A percentile compares a stretch with the other conserved stretches of the same genome.
Evolutionary conservation across 208 protist species (phyloP).

Genomic region (Leishmania aethiopica): DNA sequence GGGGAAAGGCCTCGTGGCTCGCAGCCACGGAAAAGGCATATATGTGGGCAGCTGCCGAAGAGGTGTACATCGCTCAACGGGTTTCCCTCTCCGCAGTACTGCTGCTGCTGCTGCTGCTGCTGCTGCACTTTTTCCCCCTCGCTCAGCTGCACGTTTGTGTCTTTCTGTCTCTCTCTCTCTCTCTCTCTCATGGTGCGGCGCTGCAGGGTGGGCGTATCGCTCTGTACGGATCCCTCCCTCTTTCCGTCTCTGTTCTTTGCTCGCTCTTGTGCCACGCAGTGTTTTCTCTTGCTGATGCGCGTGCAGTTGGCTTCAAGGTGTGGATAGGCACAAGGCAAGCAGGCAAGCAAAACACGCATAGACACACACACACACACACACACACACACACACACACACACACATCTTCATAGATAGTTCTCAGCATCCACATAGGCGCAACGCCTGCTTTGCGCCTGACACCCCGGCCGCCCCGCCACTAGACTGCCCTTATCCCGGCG

Average conservation of each 20-base stretch:
- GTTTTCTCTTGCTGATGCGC: not conserved
- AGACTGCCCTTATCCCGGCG: not conserved
- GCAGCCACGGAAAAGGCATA: not conserved
- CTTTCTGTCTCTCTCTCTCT: not conserved
- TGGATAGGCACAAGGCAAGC: not conserved
- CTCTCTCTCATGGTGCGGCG: not conserved
- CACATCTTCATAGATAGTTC: not conserved
- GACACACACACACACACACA: not conserved
- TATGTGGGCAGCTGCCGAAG: not conserved
- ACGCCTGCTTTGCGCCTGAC: not conserved
- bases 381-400: not conserved
- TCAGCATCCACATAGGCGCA: not conserved
- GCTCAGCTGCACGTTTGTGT: not conserved
- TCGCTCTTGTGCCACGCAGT: not conserved
- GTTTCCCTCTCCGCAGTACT: not conserved
- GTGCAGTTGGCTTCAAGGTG: not conserved
- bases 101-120: not conserved
- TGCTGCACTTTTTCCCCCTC: not conserved
- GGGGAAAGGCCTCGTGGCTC: not conserved
- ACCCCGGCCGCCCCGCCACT: not conserved
- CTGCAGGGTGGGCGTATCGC: not conserved
- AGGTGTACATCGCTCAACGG: not conserved
- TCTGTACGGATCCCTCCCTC: not conserved
- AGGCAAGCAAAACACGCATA: slow-evolving; percentile 2
- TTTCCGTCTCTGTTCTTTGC: not conserved